A percentile compares a stretch with the other conserved stretches of the same genome.
Evolutionary conservation across 129 eudicot genomes (phyloP).

Genomic region (Flaveria brownii): DNA sequence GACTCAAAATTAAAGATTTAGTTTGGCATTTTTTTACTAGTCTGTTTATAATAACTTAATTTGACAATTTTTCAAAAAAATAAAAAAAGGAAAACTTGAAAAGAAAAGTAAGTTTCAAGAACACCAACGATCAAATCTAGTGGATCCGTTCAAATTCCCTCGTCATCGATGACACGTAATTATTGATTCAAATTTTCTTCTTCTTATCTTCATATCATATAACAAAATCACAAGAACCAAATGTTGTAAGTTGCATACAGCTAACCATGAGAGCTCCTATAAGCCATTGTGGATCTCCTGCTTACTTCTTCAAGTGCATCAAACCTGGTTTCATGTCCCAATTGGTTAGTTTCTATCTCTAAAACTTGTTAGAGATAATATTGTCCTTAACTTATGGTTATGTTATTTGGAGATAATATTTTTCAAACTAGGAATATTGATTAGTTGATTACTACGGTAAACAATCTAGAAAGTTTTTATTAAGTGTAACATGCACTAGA

Average conservation of each 20-base stretch:
- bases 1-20: too few species aligned
- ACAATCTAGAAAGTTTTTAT: not conserved
- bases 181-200: not conserved
- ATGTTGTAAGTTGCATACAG: not conserved
- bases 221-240: not conserved
- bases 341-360: not conserved
- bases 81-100: too few species aligned
- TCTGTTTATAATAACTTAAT: too few species aligned
- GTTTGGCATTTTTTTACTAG: too few species aligned
- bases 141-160: too few species aligned
- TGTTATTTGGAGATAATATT: not conserved
- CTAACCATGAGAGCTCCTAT: not conserved
- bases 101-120: too few species aligned
- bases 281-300: conserved; percentile 13
- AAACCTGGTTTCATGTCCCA: not conserved
- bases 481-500: not conserved
- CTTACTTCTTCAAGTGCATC: conserved; percentile 25
- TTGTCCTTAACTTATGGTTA: not conserved
- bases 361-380: not conserved
- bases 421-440: not conserved
- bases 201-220: not conserved
- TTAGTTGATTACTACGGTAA: not conserved
- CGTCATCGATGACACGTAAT: too few species aligned
- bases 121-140: too few species aligned
- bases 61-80: too few species aligned